Conservation (phyloP, 2,329 filamentous ascomycete genomes). For the Leptographium flavum region DNA sequence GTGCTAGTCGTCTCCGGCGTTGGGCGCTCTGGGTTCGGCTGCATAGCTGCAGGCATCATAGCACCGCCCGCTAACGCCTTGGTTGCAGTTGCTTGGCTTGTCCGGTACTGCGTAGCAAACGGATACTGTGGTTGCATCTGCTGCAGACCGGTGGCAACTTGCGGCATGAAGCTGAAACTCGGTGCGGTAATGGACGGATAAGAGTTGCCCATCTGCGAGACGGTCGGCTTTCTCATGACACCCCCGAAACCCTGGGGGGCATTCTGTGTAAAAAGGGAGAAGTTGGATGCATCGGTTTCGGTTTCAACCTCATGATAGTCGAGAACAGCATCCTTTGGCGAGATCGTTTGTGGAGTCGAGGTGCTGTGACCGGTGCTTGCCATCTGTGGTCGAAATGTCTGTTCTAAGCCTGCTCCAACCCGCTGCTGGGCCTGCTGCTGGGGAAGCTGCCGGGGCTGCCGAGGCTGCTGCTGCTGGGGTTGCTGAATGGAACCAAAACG, state of each 20-base stretch:
- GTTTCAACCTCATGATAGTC: constrained; percentile 57
- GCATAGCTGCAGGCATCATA: constrained; percentile 19
- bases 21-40: constrained; percentile 25
- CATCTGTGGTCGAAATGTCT: constrained; percentile 27
- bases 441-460: constrained; percentile 18
- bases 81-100: neutral
- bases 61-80: neutral
- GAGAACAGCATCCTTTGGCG: constrained; percentile 79
- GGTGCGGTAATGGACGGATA: constrained; percentile 22
- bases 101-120: constrained; percentile 23
- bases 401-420: constrained; percentile 33
- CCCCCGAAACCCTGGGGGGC: constrained; percentile 31
- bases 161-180: constrained; percentile 19
- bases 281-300: constrained; percentile 34
- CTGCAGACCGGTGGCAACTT: constrained; percentile 22
- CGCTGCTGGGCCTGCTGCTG: constrained; percentile 28
- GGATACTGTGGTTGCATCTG: constrained; percentile 21
- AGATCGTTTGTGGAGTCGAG: constrained; percentile 68
- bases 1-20: constrained; percentile 16
- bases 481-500: constrained; percentile 39
- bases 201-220: neutral
- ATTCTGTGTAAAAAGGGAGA: constrained; percentile 49
- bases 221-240: constrained; percentile 7
- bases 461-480: constrained; percentile 29
- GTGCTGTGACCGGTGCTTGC: constrained; percentile 23